A percentile compares a stretch with the other conserved stretches of the same genome.
Evolutionary conservation across 768 basidiomycete species (phyloP).

Genomic region (Pholiota conissans): DNA sequence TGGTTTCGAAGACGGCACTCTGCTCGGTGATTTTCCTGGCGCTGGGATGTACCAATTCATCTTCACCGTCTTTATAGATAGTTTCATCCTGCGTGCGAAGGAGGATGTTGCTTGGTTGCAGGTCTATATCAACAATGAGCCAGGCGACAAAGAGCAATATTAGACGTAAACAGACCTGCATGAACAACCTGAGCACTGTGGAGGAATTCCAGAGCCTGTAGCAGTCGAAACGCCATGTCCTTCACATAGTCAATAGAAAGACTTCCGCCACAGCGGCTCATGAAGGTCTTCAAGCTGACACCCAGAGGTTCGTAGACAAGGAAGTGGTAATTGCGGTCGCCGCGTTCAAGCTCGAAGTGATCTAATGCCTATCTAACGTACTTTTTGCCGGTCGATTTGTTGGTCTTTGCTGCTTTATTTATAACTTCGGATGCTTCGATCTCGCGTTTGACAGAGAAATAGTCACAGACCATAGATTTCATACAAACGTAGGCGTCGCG

Average conservation of each 20-base stretch:
- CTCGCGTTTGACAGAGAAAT: conserved; percentile 11
- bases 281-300: background rate
- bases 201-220: conserved; percentile 15
- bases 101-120: conserved; percentile 18
- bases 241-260: background rate
- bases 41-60: conserved; percentile 13
- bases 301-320: conserved; percentile 14
- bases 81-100: conserved; percentile 12
- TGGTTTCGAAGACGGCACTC: conserved; percentile 14
- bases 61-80: conserved; percentile 12
- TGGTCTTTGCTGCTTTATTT: background rate
- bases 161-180: conserved; percentile 9
- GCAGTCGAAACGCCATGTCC: conserved; percentile 2
- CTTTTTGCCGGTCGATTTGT: background rate
- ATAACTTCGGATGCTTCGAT: conserved; percentile 6
- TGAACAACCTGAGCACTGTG: conserved; percentile 16
- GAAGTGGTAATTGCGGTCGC: conserved; percentile 5
- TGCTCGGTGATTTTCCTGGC: conserved; percentile 15
- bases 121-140: conserved; percentile 10
- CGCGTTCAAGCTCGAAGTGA: conserved; percentile 6
- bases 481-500: conserved; percentile 11
- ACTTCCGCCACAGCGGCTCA: background rate
- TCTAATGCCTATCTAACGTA: conserved; percentile 12
- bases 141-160: background rate
- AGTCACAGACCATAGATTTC: conserved; percentile 14